phyloP scores from a whole-genome alignment of 306 rosid species.

The Gastrolobium bilobum region DNA sequence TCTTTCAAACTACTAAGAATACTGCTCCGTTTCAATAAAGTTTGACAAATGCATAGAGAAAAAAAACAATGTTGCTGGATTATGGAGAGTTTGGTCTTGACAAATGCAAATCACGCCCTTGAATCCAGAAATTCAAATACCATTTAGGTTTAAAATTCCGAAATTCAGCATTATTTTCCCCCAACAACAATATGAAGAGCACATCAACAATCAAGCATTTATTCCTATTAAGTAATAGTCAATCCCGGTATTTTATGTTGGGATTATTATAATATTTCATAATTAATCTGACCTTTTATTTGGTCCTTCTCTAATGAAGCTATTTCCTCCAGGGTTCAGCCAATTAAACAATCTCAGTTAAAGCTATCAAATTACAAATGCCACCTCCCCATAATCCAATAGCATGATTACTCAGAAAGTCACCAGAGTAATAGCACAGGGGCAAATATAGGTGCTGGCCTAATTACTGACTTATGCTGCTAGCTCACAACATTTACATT shows the following conservation, averaged over 20 bases:
- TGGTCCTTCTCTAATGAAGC: background rate
- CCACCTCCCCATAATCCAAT: background rate
- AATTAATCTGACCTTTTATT: background rate
- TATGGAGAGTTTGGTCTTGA: conserved; percentile 22
- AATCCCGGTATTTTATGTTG: background rate
- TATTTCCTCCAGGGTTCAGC: background rate
- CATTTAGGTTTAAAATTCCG: background rate
- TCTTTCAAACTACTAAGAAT: conserved; percentile 31
- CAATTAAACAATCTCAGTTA: background rate
- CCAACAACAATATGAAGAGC: conserved; percentile 1
- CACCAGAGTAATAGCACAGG: background rate
- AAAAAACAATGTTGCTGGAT: too few relatives aligned
- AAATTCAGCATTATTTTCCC: background rate
- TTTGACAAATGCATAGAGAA: background rate
- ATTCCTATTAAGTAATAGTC: conserved; percentile 15
- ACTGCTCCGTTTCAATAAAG: conserved; percentile 5
- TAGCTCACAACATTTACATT: conserved; percentile 9
- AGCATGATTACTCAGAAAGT: conserved; percentile 3
- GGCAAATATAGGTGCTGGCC: background rate
- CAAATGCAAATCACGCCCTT: conserved; percentile 11
- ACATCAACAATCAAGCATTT: conserved; percentile 25
- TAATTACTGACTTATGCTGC: background rate
- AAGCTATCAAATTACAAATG: conserved; percentile 19
- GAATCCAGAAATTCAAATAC: conserved; percentile 19
- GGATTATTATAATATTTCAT: conserved; percentile 1